Conservation (phyloP, 2,329 filamentous ascomycete species). For the Stromatinia cepivora region DNA sequence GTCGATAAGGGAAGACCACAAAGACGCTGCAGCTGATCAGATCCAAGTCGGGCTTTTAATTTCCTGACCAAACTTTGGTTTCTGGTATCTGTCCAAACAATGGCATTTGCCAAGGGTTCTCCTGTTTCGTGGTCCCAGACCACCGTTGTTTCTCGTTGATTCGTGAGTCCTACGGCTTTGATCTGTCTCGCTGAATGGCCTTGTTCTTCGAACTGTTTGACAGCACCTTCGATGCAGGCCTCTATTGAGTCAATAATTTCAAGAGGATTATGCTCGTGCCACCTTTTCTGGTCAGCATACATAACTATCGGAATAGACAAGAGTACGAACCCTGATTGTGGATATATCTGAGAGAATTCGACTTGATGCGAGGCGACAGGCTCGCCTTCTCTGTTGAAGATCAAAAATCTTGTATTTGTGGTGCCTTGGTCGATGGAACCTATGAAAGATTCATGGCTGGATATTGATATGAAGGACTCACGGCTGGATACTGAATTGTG, state of each 20-base stretch:
- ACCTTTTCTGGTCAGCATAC: slow-evolving; percentile 52
- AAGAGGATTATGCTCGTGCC: slow-evolving; percentile 85
- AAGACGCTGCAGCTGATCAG: slow-evolving; percentile 66
- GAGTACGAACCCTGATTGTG: slow-evolving; percentile 66
- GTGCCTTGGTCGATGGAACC: slow-evolving; percentile 81
- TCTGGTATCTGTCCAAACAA: slow-evolving; percentile 88
- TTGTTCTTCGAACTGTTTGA: slow-evolving; percentile 67
- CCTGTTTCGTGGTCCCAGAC: slow-evolving; percentile 83
- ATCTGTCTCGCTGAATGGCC: slow-evolving; percentile 70
- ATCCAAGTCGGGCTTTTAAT: slow-evolving; percentile 65
- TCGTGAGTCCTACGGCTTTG: slow-evolving; percentile 75
- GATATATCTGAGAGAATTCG: slow-evolving; percentile 74
- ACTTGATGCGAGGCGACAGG: slow-evolving; percentile 73
- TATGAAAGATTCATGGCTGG: slow-evolving; percentile 52
- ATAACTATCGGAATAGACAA: not conserved
- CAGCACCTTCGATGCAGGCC: slow-evolving; percentile 75
- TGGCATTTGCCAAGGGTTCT: slow-evolving; percentile 77
- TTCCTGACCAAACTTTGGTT: slow-evolving; percentile 72
- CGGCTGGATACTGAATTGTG: slow-evolving; percentile 5
- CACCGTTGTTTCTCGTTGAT: slow-evolving; percentile 83
- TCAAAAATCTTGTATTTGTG: slow-evolving; percentile 74
- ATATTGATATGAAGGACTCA: slow-evolving; percentile 51
- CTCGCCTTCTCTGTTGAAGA: slow-evolving; percentile 70
- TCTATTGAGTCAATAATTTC: slow-evolving; percentile 76
- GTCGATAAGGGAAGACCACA: slow-evolving; percentile 85